phyloP scores from a whole-genome alignment of 768 basidiomycete species.

The Phlebiopsis flavidoalba region DNA sequence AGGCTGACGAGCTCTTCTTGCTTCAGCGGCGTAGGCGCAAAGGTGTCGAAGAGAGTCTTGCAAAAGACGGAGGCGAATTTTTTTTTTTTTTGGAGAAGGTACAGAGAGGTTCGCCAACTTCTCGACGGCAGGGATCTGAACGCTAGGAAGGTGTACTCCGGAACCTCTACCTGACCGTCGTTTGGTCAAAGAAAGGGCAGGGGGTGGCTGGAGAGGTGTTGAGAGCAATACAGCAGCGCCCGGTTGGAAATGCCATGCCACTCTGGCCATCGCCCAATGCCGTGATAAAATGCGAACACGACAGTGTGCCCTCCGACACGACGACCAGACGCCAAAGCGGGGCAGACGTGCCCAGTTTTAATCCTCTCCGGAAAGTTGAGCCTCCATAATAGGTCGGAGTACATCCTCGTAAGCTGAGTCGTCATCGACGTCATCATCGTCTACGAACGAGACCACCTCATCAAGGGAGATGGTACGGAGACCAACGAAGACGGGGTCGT shows the following conservation, averaged over 20 bases:
- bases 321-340: slow-evolving; percentile 37
- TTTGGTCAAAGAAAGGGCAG: neutral
- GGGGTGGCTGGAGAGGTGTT: slow-evolving; percentile 3
- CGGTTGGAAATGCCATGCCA: slow-evolving; percentile 33
- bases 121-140: neutral
- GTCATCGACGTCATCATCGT: neutral
- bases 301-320: slow-evolving; percentile 26
- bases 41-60: neutral
- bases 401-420: neutral
- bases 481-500: neutral
- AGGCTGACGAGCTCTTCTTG: neutral
- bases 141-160: neutral
- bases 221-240: slow-evolving; percentile 27
- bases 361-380: slow-evolving; percentile 12
- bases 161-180: neutral
- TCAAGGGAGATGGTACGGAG: neutral
- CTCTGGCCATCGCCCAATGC: slow-evolving; percentile 37
- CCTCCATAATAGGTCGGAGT: neutral
- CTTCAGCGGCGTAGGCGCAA: neutral
- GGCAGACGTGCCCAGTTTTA: slow-evolving; percentile 18
- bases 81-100: too few relatives aligned
- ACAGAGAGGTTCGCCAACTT: neutral
- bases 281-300: slow-evolving; percentile 33
- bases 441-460: neutral
- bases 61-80: neutral